phyloP scores from a whole-genome alignment of 306 rosid genomes.

The Corylus heterophylla region DNA sequence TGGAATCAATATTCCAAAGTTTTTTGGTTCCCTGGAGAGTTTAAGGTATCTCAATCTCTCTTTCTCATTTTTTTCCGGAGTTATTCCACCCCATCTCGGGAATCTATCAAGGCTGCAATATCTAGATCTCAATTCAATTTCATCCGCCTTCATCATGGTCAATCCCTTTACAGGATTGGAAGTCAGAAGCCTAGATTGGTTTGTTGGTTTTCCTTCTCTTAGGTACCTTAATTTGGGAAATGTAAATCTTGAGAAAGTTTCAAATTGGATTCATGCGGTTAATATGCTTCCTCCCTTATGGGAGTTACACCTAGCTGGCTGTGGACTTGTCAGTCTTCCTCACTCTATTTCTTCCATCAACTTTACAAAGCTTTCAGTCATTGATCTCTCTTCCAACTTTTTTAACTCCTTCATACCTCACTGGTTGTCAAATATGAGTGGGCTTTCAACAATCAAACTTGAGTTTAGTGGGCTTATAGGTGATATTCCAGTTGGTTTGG shows the following conservation, averaged over 20 bases:
- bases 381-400: neutral
- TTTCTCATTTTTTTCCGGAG: neutral
- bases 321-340: neutral
- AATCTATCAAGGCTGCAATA: neutral
- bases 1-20: neutral
- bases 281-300: neutral
- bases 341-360: neutral
- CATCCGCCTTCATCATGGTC: fast-evolving
- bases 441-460: too few relatives aligned
- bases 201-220: neutral
- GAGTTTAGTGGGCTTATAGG: too few relatives aligned
- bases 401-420: too few relatives aligned
- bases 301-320: too few relatives aligned
- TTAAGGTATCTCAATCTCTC: neutral
- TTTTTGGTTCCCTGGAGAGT: neutral
- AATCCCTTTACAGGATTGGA: too few relatives aligned
- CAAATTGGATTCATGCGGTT: neutral
- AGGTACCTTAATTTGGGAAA: neutral
- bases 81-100: neutral
- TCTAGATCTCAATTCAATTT: neutral
- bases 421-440: too few relatives aligned
- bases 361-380: neutral
- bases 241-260: neutral
- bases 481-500: too few relatives aligned
- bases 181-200: neutral